Evolutionary conservation across 495 filamentous ascomycete species (phyloP).

Genomic region (Neurospora terricola): DNA sequence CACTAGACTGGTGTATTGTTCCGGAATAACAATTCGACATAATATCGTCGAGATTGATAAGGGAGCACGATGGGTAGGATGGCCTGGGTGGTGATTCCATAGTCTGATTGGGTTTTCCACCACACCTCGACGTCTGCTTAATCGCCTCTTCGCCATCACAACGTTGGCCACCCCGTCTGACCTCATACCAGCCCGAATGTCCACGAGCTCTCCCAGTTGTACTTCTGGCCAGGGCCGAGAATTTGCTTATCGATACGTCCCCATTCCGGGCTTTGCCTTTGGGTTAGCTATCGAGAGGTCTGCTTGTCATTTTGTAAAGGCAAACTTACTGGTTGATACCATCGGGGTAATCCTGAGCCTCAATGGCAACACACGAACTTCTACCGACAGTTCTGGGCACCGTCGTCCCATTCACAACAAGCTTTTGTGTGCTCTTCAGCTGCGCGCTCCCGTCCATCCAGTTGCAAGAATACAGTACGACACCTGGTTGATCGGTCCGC

Average conservation of each 20-base stretch:
- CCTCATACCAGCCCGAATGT: slow-evolving; percentile 31
- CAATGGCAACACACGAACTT: slow-evolving; percentile 52
- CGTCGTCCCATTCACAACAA: slow-evolving; percentile 27
- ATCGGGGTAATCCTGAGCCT: slow-evolving; percentile 64
- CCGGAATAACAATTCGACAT: neutral
- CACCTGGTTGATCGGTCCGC: slow-evolving; percentile 56
- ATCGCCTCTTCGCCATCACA: neutral
- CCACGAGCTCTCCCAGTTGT: slow-evolving; percentile 41
- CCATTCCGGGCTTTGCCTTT: slow-evolving; percentile 52
- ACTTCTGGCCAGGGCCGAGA: slow-evolving; percentile 41
- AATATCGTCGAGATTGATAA: neutral
- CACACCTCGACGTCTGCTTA: neutral
- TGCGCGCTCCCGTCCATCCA: slow-evolving; percentile 53
- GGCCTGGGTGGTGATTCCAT: neutral
- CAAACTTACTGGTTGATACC: slow-evolving; percentile 58
- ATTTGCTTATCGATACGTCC: slow-evolving; percentile 49
- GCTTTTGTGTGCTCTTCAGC: slow-evolving; percentile 56
- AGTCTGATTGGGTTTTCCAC: neutral
- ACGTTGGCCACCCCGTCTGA: neutral
- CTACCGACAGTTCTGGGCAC: slow-evolving; percentile 33
- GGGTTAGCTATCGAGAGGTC: slow-evolving; percentile 3
- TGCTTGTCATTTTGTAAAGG: slow-evolving; percentile 1
- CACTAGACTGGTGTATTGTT: neutral
- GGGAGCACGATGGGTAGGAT: neutral
- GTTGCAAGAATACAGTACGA: slow-evolving; percentile 65